These are phyloP conservation scores for Yamadazyma ubonensis DNA, from an alignment of 805 yeast genomes.

Conservation along the genomic window DNA sequence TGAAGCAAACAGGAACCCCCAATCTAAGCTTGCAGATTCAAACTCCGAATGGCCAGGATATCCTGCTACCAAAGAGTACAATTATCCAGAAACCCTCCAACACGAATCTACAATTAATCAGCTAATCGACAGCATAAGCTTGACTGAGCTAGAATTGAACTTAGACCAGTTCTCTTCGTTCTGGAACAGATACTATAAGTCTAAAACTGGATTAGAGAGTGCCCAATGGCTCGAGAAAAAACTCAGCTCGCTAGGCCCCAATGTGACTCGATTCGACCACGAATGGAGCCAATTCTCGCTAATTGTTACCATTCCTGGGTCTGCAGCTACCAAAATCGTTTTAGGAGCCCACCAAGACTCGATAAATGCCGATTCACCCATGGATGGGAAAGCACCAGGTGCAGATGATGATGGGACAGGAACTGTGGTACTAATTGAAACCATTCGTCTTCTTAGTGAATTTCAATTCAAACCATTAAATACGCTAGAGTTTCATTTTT, in stretches of 20 bases:
- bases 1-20: too few species aligned
- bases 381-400: conserved; percentile 75
- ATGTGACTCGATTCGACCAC: conserved; percentile 56
- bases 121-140: too few species aligned
- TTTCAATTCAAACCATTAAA: conserved; percentile 56
- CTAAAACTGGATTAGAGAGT: conserved; percentile 66
- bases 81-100: conserved; percentile 51
- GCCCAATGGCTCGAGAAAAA: conserved; percentile 65
- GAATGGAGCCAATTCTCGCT: conserved; percentile 79
- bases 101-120: conserved; percentile 46
- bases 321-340: conserved; percentile 53
- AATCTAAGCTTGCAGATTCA: too few species aligned
- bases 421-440: conserved; percentile 72
- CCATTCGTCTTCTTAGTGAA: conserved; percentile 58
- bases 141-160: conserved; percentile 51
- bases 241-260: conserved; percentile 42
- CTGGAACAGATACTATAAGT: conserved; percentile 73
- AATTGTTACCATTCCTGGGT: conserved; percentile 62
- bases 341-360: conserved; percentile 93
- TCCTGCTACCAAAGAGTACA: conserved; percentile 26
- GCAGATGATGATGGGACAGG: conserved; percentile 97
- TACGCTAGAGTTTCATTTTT: conserved; percentile 89
- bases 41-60: conserved; percentile 22
- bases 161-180: conserved; percentile 67
- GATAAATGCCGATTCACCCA: conserved; percentile 69